Base-by-base conservation (phyloP, 768 basidiomycete species). In the Kwoniella sp. region DNA sequence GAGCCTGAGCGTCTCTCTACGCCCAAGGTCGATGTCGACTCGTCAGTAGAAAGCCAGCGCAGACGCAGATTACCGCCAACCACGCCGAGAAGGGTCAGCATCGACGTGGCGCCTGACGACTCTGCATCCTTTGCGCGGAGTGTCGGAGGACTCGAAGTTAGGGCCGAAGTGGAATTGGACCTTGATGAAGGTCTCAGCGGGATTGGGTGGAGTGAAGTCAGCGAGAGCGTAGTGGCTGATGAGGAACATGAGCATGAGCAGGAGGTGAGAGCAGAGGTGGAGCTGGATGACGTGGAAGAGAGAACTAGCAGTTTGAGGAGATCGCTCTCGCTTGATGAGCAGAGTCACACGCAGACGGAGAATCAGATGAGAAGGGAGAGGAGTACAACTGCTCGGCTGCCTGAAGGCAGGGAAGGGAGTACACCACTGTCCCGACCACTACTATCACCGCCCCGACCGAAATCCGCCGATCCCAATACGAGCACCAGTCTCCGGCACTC, bases 101-200 rank as follows among this genome's bases (percentile, higher is more conserved):
- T 77, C 12, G 75, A 77, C 25, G 25, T 69, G 0, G 71, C 75
- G 7, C 74, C 74, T n/a, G 67, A 71, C 47, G 62, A 70, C 53
- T 59, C 67, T 22, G 66, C 50, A n/a, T n/a, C 58, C 2, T 76
- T 76, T 38, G 75, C 56, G 0, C 30, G 65, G 25, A 66, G 69
- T 17, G 58, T 65, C 1, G 66, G 52, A 28, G 58, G 51, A 12
- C 34, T 68, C 23, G 71, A 75, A 37, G 63, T 71, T 9, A 38
- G 58, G 8, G 67, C 60, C 17, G 71, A 72, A 55, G 68, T 76
- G 5, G 75, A 72, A 23, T 28, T 76, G 55, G 74, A 76, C 62
- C 53, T 76, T 38, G 73, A 74, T 53, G 63, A 68, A 26, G 58
- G 64, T 0, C 22, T 65, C 7, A 60, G 64, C 26, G 45, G 22